A percentile compares a stretch with the other conserved stretches of the same genome.
phyloP scores from a whole-genome alignment of 768 basidiomycete genomes.

The Russula sp. region DNA sequence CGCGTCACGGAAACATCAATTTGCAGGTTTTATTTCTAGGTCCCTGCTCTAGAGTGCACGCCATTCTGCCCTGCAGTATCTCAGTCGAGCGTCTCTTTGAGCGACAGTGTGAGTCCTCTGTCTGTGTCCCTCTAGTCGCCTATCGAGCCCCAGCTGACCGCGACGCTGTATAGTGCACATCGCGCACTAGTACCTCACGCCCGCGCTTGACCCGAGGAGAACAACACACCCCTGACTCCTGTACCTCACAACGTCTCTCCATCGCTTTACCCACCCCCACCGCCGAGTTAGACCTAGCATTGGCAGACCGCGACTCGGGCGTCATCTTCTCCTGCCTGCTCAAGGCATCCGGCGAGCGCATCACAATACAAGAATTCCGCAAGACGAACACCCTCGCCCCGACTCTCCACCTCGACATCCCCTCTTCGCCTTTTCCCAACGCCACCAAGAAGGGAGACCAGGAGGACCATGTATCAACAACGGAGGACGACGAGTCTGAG shows the following conservation, averaged over 20 bases:
- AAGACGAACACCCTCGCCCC: background rate
- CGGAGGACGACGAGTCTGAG: background rate
- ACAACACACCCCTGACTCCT: background rate
- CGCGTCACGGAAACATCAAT: background rate
- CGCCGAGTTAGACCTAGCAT: background rate
- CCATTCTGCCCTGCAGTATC: background rate
- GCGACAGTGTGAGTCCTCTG: background rate
- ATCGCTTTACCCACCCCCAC: background rate
- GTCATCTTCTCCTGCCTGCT: background rate
- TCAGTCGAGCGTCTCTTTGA: background rate
- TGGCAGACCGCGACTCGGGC: conserved; percentile 7
- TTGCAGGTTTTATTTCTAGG: background rate
- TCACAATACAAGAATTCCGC: background rate
- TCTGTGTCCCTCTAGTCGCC: no score
- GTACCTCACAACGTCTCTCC: background rate
- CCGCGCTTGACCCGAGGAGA: background rate
- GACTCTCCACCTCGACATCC: background rate
- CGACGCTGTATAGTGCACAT: background rate
- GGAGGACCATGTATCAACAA: background rate
- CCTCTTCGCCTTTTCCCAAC: background rate
- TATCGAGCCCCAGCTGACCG: background rate
- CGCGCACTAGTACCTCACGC: background rate
- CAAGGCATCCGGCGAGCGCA: background rate
- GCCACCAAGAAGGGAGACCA: background rate
- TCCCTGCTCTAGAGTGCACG: background rate